Evolutionary conservation across 2,329 filamentous ascomycete genomes (phyloP).

Genomic region (Sporothrix euskadiensis): DNA sequence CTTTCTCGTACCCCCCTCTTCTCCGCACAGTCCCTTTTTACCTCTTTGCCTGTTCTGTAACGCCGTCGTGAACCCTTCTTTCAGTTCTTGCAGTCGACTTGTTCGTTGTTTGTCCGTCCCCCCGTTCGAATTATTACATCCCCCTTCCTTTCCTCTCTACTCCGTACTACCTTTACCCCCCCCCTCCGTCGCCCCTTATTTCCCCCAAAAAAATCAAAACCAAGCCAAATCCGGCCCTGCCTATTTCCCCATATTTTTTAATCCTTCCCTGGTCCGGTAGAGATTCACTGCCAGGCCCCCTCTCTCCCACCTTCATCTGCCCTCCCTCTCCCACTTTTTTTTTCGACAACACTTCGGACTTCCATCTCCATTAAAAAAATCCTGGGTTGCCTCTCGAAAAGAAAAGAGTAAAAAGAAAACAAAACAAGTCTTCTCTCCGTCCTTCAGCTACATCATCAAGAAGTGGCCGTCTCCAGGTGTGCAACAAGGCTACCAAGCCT

Average conservation of each 20-base stretch:
- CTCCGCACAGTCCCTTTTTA: constrained; percentile 16
- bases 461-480: constrained; percentile 1
- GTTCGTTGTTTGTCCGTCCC: not conserved
- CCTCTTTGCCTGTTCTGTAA: constrained; percentile 8
- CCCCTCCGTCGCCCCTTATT: not conserved
- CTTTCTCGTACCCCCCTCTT: constrained; percentile 7
- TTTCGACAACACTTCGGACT: constrained; percentile 1
- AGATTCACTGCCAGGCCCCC: not conserved
- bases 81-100: not conserved
- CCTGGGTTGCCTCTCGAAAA: constrained; percentile 1
- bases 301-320: not conserved
- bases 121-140: not conserved
- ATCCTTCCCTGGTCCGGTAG: not conserved
- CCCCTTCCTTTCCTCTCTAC: not conserved
- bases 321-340: not conserved
- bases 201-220: not conserved
- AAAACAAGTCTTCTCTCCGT: not conserved
- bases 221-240: not conserved
- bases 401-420: not conserved
- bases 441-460: not conserved
- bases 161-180: not conserved
- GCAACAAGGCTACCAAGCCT: constrained; percentile 23
- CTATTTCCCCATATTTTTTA: constrained; percentile 20
- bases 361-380: constrained; percentile 13
- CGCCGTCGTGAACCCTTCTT: constrained; percentile 7